Evolutionary conservation across 2,329 filamentous ascomycete species (phyloP).

Genomic region (Metarhizium anisopliae): DNA sequence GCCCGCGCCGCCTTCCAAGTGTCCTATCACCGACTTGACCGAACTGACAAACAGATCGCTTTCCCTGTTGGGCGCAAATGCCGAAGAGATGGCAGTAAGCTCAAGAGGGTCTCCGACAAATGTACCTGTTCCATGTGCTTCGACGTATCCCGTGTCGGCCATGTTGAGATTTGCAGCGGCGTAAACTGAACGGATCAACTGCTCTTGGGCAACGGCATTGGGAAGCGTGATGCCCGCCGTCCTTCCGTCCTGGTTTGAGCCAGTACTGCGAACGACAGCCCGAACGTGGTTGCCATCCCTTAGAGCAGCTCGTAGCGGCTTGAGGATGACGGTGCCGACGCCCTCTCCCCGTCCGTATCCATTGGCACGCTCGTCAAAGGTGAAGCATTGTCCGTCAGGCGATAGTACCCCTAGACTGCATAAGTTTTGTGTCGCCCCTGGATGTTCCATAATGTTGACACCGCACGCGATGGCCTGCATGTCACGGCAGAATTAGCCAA

Average conservation of each 20-base stretch:
- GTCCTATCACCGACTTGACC: no score
- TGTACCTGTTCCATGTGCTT: conserved; percentile 50
- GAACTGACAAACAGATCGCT: no score
- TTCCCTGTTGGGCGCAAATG: no score
- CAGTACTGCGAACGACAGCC: conserved; percentile 40
- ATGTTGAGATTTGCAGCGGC: conserved; percentile 16
- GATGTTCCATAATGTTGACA: no score
- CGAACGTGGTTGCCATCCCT: conserved; percentile 45
- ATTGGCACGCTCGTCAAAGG: conserved; percentile 21
- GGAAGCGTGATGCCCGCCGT: conserved; percentile 43
- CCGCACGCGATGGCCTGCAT: no score
- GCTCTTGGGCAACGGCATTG: conserved; percentile 36
- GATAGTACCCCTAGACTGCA: conserved; percentile 20
- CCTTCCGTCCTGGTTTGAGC: conserved; percentile 47
- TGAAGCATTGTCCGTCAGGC: conserved; percentile 10
- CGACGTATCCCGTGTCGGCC: conserved; percentile 22
- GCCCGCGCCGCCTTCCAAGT: no score
- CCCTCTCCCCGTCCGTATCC: conserved; percentile 57
- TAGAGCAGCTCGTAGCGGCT: conserved; percentile 45
- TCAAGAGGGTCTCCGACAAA: conserved; percentile 46
- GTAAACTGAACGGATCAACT: conserved; percentile 30
- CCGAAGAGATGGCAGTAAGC: conserved; percentile 24
- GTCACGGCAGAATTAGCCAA: no score
- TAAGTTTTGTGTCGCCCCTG: no score
- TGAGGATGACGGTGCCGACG: conserved; percentile 45